Conservation (phyloP, 2,329 filamentous ascomycete genomes). For the Phaeosphaeriaceae sp. region DNA sequence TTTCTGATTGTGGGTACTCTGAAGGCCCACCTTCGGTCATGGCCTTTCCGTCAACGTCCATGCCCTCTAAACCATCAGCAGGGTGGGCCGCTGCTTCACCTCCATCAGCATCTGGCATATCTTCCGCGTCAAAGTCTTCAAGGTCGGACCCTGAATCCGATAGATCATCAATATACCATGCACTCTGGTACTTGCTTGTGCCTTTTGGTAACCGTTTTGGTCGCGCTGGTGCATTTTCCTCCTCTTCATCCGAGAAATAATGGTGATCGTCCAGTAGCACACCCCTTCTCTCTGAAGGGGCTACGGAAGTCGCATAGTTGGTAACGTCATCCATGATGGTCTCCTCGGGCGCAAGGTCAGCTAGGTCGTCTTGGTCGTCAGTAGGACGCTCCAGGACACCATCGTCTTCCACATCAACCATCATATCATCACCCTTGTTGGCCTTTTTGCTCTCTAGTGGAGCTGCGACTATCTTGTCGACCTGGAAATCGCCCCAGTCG, state of each 20-base stretch:
- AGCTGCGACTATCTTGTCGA: constrained; percentile 84
- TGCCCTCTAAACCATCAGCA: constrained; percentile 81
- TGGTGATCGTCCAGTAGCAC: constrained; percentile 96
- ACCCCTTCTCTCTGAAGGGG: constrained; percentile 68
- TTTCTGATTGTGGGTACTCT: constrained; percentile 92
- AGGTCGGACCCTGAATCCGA: constrained; percentile 87
- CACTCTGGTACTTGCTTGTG: constrained; percentile 91
- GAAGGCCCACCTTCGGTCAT: constrained; percentile 80
- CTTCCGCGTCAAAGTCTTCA: constrained; percentile 66
- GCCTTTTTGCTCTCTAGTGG: constrained; percentile 66
- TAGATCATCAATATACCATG: constrained; percentile 86
- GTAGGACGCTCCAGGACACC: constrained; percentile 73
- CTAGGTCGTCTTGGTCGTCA: constrained; percentile 81
- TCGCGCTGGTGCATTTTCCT: constrained; percentile 61
- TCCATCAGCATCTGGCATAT: constrained; percentile 60
- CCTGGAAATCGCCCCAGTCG: constrained; percentile 92
- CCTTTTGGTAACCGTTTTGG: constrained; percentile 85
- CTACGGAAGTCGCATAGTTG: constrained; percentile 53
- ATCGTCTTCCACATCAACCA: constrained; percentile 64
- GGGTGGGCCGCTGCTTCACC: constrained; percentile 65
- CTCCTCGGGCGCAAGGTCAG: constrained; percentile 85
- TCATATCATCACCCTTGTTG: constrained; percentile 70
- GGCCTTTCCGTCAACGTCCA: constrained; percentile 58
- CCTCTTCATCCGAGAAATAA: constrained; percentile 92
- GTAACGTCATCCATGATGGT: constrained; percentile 76